Evolutionary conservation across 805 yeast genomes (phyloP), one percentile per base, ranked within the genome.

Genomic region (Debaryomyces prosopidis): DNA sequence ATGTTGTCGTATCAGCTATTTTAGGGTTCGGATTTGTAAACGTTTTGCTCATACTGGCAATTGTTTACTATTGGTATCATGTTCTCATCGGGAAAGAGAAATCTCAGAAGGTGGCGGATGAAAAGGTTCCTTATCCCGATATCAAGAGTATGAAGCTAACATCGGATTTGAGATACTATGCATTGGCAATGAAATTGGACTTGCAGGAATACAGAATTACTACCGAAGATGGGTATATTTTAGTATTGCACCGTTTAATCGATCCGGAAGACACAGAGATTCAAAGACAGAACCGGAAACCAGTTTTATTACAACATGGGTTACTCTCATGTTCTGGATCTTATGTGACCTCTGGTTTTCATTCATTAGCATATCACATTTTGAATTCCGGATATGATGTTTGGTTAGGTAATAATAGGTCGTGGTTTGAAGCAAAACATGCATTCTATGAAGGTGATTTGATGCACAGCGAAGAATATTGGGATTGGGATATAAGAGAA

Each of bases 401-500:
- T 7, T 90, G 97, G 97, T 62, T 90, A 44, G 97, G 96, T 1
- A 89, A 90, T 58, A 91, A 90, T 59, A 68, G 99, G 50, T 85
- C 96, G 52, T 96, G 96, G 5, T 87, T 91, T 59, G 71, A 78
- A 33, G 87, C 96, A 0, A 68, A 75, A 42, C 96, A 91, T 68
- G 50, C 60, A 5, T 43, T 40, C 11, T 52, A 48, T 26, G 48
- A 52, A 20, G 74, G 75, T 1, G 66, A 69, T 39, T 60, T 72
- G 40, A 63, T 72, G 47, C 63, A 63, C 45, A 75, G 71, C 49
- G 68, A 71, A 31, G 57, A 71, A 41, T 87, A 86, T 81, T 92
- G 99, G 99, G 83, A 87, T 53, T 92, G 99, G 99, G 92, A 88
- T 58, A 76, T 94, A 41, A 66, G 75, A n/a, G 92, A 89, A 38